Evolutionary conservation across 257 asterid genomes (phyloP), one percentile per base, ranked within the genome.

Genomic region (Galeopsis tetrahit): DNA sequence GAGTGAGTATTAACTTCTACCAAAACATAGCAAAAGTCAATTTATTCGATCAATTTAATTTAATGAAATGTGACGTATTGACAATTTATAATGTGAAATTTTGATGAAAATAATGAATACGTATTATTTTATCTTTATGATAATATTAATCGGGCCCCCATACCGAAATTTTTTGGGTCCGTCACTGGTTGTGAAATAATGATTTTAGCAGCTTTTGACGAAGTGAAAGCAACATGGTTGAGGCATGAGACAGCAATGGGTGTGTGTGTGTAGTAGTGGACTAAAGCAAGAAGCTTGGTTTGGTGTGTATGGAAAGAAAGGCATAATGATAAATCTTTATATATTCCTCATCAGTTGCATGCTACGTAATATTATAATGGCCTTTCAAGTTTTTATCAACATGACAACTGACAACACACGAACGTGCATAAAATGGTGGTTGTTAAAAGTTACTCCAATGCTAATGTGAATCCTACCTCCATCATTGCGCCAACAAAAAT

Each of bases 281-380:
- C 76, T 63, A 63, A 66, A 80, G 65, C 60, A 53, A 36, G 31
- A 71, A 66, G 60, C 57, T 60, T 58, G 79, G 75, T 63, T 60
- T 58, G 79, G 75, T 67, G 81, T 66, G 71, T 67, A 17, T 43
- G 40, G 21, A 56, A 63, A 56, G 35, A 60, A 73, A 64, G 60
- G 72, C 58, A 73, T 55, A 60, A 56, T 10, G 15, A 49, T 28
- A 43, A 10, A 39, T 21, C 10, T 28, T 21, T 21, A 21, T 21
- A 13, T 21, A 5, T 38, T 38, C 43, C 7, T 40, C 10, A 40
- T 42, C 48, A 42, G 48, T 42, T 42, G 10, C 51, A 44, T 44
- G 51, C 51, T 10, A 44, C 51, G 14, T 44, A 44, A 14, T 44
- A 44, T 44, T 44, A 44, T 44, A 44, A 46, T 46, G 51, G 4